phyloP scores from a whole-genome alignment of 2,329 filamentous ascomycete species.

The Aspergillus fumigatiaffinis region DNA sequence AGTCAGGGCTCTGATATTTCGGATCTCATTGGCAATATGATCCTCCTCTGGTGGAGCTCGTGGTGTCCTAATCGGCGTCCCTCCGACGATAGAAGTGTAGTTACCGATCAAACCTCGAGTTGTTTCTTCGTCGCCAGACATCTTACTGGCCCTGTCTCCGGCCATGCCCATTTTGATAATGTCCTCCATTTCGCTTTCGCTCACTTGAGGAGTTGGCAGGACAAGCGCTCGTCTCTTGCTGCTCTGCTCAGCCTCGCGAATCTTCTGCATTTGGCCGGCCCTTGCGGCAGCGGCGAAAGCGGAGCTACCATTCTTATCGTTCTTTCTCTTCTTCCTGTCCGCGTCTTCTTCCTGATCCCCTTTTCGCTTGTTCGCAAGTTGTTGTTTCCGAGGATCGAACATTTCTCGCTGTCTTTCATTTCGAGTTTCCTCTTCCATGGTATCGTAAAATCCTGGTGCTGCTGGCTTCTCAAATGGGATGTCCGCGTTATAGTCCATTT shows the following conservation, averaged over 20 bases:
- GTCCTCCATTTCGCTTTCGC: constrained; percentile 88
- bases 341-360: constrained; percentile 81
- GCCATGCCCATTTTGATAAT: constrained; percentile 99
- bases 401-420: constrained; percentile 82
- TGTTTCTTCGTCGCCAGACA: constrained; percentile 75
- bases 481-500: constrained; percentile 99
- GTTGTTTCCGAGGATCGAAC: constrained; percentile 91
- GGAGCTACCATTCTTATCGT: constrained; percentile 75
- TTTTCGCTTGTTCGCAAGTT: constrained; percentile 87
- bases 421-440: constrained; percentile 69
- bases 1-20: constrained; percentile 86
- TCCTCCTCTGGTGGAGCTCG: constrained; percentile 90
- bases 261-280: constrained; percentile 89
- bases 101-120: constrained; percentile 83
- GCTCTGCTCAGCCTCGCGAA: constrained; percentile 93
- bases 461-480: constrained; percentile 96
- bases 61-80: constrained; percentile 86
- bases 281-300: constrained; percentile 84
- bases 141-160: constrained; percentile 75
- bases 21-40: constrained; percentile 92
- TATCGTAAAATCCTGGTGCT: constrained; percentile 88
- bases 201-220: constrained; percentile 84
- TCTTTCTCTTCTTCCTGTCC: constrained; percentile 78
- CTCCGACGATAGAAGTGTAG: constrained; percentile 75
- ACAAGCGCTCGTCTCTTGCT: constrained; percentile 84